phyloP scores from a whole-genome alignment of 2,329 filamentous ascomycete species.

The Pseudocercospora cruenta region DNA sequence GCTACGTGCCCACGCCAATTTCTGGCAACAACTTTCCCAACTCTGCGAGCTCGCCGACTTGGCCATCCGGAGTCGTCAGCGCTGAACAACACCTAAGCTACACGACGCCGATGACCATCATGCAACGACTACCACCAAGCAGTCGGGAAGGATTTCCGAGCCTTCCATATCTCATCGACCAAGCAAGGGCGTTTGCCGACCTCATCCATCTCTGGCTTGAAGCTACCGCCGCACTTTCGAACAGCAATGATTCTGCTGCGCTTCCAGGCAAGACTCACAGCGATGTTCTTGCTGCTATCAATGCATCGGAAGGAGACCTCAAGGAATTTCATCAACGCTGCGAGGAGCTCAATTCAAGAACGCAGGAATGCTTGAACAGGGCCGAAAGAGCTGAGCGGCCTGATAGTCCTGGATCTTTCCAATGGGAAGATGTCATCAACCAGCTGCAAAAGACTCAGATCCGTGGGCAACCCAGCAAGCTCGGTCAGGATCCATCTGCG shows the following conservation, averaged over 20 bases:
- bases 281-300: constrained; percentile 41
- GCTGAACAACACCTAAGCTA: constrained; percentile 57
- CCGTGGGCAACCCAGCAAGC: constrained; percentile 34
- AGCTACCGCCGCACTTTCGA: constrained; percentile 38
- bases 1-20: constrained; percentile 75
- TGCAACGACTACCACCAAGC: constrained; percentile 76
- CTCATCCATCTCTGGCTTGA: constrained; percentile 82
- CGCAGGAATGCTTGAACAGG: constrained; percentile 54
- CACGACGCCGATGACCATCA: constrained; percentile 87
- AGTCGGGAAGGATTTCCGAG: constrained; percentile 91
- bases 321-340: constrained; percentile 55
- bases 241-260: constrained; percentile 21
- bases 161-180: constrained; percentile 89
- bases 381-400: constrained; percentile 58
- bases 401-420: constrained; percentile 50
- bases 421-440: constrained; percentile 59
- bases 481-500: constrained; percentile 17
- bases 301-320: constrained; percentile 49
- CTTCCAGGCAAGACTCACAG: constrained; percentile 30
- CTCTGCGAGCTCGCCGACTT: constrained; percentile 31
- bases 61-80: constrained; percentile 33
- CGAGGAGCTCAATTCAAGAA: constrained; percentile 50
- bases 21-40: constrained; percentile 49
- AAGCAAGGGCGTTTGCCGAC: constrained; percentile 80
- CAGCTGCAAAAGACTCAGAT: constrained; percentile 39